Conservation (phyloP, 352 stramenopile species). For the Pythium apleroticum region DNA sequence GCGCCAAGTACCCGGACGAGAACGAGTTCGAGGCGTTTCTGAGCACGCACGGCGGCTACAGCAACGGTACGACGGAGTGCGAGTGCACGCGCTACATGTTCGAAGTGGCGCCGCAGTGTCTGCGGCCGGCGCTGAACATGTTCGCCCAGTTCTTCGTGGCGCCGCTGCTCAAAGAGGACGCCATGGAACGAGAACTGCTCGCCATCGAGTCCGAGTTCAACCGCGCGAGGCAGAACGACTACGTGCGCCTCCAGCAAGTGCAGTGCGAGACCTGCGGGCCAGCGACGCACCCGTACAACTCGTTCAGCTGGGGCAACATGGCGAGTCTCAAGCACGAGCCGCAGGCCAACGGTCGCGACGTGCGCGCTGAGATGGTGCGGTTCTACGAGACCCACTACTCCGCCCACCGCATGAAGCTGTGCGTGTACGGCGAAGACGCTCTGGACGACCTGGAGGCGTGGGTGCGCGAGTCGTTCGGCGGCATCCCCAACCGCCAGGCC, state of each 20-base stretch:
- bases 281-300: slow-evolving; percentile 29
- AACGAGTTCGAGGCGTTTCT: slow-evolving; percentile 88
- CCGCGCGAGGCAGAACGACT: slow-evolving; percentile 38
- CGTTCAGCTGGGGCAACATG: slow-evolving; percentile 69
- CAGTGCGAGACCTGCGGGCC: slow-evolving; percentile 34
- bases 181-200: slow-evolving; percentile 57
- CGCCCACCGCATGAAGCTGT: slow-evolving; percentile 46
- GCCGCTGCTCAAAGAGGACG: slow-evolving; percentile 53
- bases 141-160: slow-evolving; percentile 91
- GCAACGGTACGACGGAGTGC: slow-evolving; percentile 85
- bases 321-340: slow-evolving; percentile 35
- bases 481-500: slow-evolving; percentile 20
- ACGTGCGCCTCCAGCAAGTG: slow-evolving; percentile 43
- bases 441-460: slow-evolving; percentile 41
- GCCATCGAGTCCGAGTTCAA: slow-evolving; percentile 73
- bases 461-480: slow-evolving; percentile 38
- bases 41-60: slow-evolving; percentile 61
- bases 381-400: slow-evolving; percentile 49
- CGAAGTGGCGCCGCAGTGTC: slow-evolving; percentile 42
- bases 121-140: slow-evolving; percentile 57
- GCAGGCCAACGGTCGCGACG: slow-evolving; percentile 18
- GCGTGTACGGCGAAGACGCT: slow-evolving; percentile 34
- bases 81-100: slow-evolving; percentile 88
- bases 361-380: slow-evolving; percentile 33
- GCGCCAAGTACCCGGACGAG: slow-evolving; percentile 82